Evolutionary conservation across 805 yeast genomes (phyloP).

Genomic region (Pachysolen tannophilus): DNA sequence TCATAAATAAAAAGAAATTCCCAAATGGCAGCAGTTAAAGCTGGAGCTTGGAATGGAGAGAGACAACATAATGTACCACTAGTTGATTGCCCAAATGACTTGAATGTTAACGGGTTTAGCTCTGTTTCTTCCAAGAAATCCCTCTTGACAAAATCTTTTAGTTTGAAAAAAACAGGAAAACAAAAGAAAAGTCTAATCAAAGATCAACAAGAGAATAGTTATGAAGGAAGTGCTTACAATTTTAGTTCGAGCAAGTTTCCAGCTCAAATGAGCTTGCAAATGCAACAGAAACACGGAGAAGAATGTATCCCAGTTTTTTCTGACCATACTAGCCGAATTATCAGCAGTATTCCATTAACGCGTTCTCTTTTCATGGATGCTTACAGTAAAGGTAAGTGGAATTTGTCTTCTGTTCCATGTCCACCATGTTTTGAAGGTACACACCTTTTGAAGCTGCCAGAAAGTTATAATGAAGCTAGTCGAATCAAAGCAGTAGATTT

Average conservation of each 20-base stretch:
- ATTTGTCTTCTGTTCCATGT: conserved; percentile 42
- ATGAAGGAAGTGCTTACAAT: no score
- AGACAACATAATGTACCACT: no score
- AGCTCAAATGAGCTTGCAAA: no score
- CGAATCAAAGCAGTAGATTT: conserved; percentile 36
- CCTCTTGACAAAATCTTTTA: background rate
- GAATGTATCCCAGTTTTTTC: no score
- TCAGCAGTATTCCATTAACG: conserved; percentile 28
- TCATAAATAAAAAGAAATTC: no score
- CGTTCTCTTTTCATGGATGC: conserved; percentile 47
- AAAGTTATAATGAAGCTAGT: conserved; percentile 38
- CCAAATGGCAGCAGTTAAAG: no score
- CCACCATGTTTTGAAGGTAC: conserved; percentile 43
- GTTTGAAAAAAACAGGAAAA: background rate
- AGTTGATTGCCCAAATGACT: no score
- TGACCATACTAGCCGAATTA: background rate
- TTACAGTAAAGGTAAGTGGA: conserved; percentile 49
- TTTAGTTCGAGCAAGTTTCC: no score
- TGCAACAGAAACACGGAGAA: no score
- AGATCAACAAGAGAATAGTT: no score
- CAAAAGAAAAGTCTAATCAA: background rate
- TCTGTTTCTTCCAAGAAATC: background rate
- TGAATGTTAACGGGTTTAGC: no score
- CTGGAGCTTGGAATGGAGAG: no score
- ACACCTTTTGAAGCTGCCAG: conserved; percentile 55